Base-by-base conservation (phyloP, 2,329 filamentous ascomycete genomes). In the Hyphodiscus sp. region DNA sequence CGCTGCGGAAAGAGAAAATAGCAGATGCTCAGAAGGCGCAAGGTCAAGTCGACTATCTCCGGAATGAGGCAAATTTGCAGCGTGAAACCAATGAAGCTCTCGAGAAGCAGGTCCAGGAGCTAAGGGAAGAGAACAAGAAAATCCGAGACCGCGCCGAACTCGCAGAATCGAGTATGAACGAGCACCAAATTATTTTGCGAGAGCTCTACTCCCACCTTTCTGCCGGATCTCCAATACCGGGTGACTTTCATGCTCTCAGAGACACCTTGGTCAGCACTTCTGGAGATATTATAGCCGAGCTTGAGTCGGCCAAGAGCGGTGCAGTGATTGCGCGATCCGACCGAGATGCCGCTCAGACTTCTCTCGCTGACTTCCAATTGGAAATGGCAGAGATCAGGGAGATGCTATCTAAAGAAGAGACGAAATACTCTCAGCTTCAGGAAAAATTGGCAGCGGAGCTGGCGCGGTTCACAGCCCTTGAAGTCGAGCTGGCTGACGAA, bases 1-100 rank as follows among this genome's bases (percentile, higher is more conserved):
- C 77, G 48, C 69, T 86, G 16, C 76, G 73, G 38, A 79, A 79
- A 56, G 78, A 84, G 56, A 74, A 75, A 57, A 73, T 74, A 42
- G 82, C 84, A 41, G 81, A 83, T 50, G 64, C 70, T 1, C 73
- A 81, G 45, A 83, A 81, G 58, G 73, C 74, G 0, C 80, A 85
- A 57, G 81, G 80, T 1, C 82, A 86, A 61, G 73, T 85, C 20
- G 80, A 83, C 1, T 83, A 80, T 57, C 70, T 86, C 23, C 77
- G 81, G 20, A 82, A 82, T 55, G 82, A 86, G 65, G 73, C 76
- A 2, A 75, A 76, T 47, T 70, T 80, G 38, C 81, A 84, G 64
- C 74, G 79, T 41, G 81, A 87, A 61, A 78, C 77, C 50, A 76
- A 80, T 29, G 77, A 84, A 38, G 70, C 70, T n/a, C 70, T 86